Base-by-base conservation (phyloP, 1,139 yeast species). In the Candida dubliniensis region DNA sequence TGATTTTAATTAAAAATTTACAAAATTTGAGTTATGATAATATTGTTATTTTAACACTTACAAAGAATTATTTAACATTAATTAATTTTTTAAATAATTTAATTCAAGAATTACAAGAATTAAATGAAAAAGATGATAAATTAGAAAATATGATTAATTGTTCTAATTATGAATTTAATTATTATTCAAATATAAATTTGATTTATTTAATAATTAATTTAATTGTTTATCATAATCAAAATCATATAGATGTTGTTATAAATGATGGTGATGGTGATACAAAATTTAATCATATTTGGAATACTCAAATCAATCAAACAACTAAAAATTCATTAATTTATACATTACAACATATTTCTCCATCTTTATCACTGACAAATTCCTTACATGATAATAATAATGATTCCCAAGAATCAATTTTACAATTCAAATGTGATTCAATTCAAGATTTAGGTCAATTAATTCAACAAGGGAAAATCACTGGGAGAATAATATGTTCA, bases 1-100 rank as follows among this genome's bases (percentile, higher is more conserved):
- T 29, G 27, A 15, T 8, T 11, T 36, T 24, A 31, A 25, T 30
- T 14, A 30, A 4, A 7, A 58, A 59, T 25, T 52, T 69, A 40
- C 56, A 57, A 37, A 67, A 66, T 45, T 52, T 69, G 36, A 66
- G 69, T 43, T 71, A 62, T 50, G 69, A 67, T 48, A 60, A 67
- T 10, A 56, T 66, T 31, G 66, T 66, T 9, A 58, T 66, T 7
- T 55, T 71, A 23, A 47, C 59, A 13, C 61, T 68, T 25, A 67
- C 68, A 32, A 64, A 68, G 40, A 60, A 68, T 48, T 61, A 61
- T 48, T 43, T 53, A 13, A 63, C 73, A 3, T 52, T 69, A 26
- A 38, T 64, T 6, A 63, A 63, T 37, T 65, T 62, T 31, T 42
- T 69, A 31, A 44, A 53, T 15, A 62, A 68, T 5, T 40, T 66